Percentiles rank a stretch among this genome's conserved stretches.
These are phyloP conservation scores for Aristolochia contorta DNA, from an alignment of 164 flowering plant species.

Conservation along the genomic window DNA sequence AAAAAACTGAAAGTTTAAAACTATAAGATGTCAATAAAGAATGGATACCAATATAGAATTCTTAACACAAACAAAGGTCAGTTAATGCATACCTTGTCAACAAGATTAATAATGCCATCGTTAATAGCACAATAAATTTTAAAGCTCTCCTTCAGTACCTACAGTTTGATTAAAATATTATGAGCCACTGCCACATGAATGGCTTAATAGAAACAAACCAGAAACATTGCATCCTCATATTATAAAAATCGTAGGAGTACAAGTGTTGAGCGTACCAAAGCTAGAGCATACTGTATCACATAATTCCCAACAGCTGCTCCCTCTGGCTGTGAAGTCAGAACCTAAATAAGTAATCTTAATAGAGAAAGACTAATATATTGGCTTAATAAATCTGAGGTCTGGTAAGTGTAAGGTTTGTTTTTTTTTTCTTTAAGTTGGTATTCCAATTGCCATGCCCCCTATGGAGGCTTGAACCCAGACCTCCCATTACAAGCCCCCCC, in stretches of 20 bases:
- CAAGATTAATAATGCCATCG: conserved; percentile 96
- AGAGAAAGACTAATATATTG: not conserved
- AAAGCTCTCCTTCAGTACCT: conserved; percentile 98
- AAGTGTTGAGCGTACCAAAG: conserved; percentile 53
- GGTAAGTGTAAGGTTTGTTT: no score
- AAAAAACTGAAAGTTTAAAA: conserved; percentile 60
- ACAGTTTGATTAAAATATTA: conserved; percentile 14
- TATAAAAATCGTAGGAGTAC: conserved; percentile 1
- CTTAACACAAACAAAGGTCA: no score
- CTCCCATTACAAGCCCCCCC: no score
- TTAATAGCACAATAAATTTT: conserved; percentile 94
- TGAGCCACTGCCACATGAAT: no score
- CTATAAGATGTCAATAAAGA: not conserved
- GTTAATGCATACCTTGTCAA: conserved; percentile 65
- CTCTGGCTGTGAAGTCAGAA: conserved; percentile 66
- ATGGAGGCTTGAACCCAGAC: no score
- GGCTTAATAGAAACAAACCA: not conserved
- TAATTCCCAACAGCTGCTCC: conserved; percentile 87
- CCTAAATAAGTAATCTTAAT: not conserved
- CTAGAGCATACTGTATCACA: conserved; percentile 86
- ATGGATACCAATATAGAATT: not conserved
- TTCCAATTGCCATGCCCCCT: no score
- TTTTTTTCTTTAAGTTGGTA: no score
- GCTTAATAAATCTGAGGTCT: not conserved
- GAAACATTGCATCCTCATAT: not conserved